These are phyloP conservation scores for Eudorina sp. DNA, from an alignment of 139 green algal species.

Conservation along the genomic window DNA sequence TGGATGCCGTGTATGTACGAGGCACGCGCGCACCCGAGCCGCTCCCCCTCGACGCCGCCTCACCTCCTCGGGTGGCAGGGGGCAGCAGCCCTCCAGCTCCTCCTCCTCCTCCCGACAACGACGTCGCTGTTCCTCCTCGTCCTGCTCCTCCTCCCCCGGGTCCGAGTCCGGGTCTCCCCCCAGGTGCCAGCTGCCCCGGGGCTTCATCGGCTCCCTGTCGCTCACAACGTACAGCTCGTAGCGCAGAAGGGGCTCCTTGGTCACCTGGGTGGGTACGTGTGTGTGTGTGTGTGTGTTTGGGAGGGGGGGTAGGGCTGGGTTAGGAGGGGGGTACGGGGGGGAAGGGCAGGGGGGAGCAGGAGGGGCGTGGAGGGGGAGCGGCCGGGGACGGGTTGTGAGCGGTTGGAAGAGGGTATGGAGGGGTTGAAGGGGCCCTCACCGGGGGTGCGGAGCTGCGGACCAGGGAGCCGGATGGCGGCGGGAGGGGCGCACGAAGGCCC, in stretches of 20 bases:
- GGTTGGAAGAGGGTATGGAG: too few relatives aligned
- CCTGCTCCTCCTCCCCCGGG: not conserved
- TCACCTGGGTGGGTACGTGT: constrained; percentile 1
- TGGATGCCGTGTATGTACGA: too few relatives aligned
- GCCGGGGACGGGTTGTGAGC: too few relatives aligned
- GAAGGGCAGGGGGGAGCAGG: not conserved
- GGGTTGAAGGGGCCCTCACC: too few relatives aligned
- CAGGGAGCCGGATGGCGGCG: too few relatives aligned
- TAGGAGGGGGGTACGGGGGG: not conserved
- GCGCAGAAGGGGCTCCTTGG: constrained; percentile 20
- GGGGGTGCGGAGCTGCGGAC: too few relatives aligned
- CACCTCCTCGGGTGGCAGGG: not conserved
- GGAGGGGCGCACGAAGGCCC: too few relatives aligned
- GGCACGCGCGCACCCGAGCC: too few relatives aligned
- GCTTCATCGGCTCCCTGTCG: not conserved
- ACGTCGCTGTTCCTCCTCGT: not conserved
- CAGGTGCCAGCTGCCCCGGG: not conserved
- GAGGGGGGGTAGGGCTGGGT: too few relatives aligned
- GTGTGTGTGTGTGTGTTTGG: too few relatives aligned
- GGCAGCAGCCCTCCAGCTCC: not conserved
- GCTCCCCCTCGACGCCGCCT: too few relatives aligned
- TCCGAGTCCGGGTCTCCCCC: not conserved
- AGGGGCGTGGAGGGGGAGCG: not conserved
- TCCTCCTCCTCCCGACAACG: not conserved
- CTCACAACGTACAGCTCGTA: constrained; percentile 43